phyloP scores from a whole-genome alignment of 306 rosid species.

The Trichosanthes truncata region DNA sequence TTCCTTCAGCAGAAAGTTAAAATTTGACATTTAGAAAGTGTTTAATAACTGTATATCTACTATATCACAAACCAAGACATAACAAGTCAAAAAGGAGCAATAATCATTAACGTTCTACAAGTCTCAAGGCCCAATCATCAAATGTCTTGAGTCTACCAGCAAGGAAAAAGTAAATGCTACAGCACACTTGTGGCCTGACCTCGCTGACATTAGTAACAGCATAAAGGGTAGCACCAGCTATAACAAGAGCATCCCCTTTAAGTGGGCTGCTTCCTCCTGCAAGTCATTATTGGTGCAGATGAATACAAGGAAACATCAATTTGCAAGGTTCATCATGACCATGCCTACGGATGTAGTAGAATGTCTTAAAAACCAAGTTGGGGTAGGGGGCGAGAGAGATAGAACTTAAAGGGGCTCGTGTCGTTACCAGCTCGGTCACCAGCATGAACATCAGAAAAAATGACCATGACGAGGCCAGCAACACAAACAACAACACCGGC shows the following conservation, averaged over 20 bases:
- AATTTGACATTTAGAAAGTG: not conserved
- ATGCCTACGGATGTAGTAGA: not conserved
- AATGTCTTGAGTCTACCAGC: not conserved
- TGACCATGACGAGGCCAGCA: slow-evolving; percentile 75
- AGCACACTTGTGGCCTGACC: slow-evolving; percentile 18
- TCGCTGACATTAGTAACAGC: slow-evolving; percentile 82
- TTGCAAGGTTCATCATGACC: not conserved
- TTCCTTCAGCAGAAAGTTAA: slow-evolving; percentile 46
- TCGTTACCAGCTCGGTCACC: slow-evolving; percentile 69
- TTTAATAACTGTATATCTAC: not conserved
- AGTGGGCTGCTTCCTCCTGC: slow-evolving; percentile 75
- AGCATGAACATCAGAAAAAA: slow-evolving; percentile 89
- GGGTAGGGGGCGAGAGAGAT: not conserved
- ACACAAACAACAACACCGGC: slow-evolving; percentile 70
- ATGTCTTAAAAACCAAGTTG: not conserved
- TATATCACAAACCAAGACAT: not conserved
- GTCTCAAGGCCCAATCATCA: not conserved
- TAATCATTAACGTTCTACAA: not conserved
- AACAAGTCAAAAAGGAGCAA: not conserved
- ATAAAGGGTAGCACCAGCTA: slow-evolving; percentile 77
- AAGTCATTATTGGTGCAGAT: slow-evolving; percentile 13
- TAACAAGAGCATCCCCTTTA: slow-evolving; percentile 59
- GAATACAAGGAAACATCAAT: slow-evolving; percentile 1
- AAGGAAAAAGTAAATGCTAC: not conserved
- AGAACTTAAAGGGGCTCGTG: not conserved